phyloP scores from a whole-genome alignment of 805 yeast genomes.

The Kluyveromyces nonfermentans region DNA sequence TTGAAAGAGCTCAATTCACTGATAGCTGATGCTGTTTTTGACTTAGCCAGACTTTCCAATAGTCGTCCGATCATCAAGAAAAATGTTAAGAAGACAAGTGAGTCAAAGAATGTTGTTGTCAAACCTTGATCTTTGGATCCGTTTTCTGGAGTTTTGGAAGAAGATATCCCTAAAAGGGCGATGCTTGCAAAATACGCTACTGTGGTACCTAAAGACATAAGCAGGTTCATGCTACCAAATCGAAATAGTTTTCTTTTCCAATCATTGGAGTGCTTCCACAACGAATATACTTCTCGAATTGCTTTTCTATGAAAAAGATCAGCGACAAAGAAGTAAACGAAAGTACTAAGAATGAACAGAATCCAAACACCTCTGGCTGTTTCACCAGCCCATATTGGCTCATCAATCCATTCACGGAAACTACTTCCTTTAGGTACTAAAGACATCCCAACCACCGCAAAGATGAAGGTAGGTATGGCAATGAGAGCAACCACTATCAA shows the following conservation, averaged over 20 bases:
- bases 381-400: conserved; percentile 54
- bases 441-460: conserved; percentile 65
- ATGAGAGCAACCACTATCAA: conserved; percentile 41
- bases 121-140: conserved; percentile 30
- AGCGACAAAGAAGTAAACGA: conserved; percentile 66
- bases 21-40: conserved; percentile 58
- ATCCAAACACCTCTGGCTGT: conserved; percentile 59
- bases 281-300: conserved; percentile 42
- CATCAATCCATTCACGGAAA: conserved; percentile 46
- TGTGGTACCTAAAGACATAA: conserved; percentile 65
- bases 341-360: conserved; percentile 54
- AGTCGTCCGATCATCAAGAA: conserved; percentile 63
- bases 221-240: conserved; percentile 71
- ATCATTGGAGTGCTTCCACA: conserved; percentile 49
- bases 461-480: conserved; percentile 59
- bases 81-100: conserved; percentile 67
- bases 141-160: conserved; percentile 11
- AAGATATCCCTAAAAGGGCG: conserved; percentile 43
- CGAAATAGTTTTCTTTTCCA: conserved; percentile 48
- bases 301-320: conserved; percentile 66
- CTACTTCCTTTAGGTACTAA: conserved; percentile 35
- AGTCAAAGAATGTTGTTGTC: conserved; percentile 65
- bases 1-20: conserved; percentile 44
- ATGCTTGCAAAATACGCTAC: conserved; percentile 65
- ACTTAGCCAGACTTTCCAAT: conserved; percentile 57